Percentiles rank a stretch among this genome's conserved stretches.
phyloP scores from a whole-genome alignment of 768 basidiomycete genomes.

The Tylopilus balloui region DNA sequence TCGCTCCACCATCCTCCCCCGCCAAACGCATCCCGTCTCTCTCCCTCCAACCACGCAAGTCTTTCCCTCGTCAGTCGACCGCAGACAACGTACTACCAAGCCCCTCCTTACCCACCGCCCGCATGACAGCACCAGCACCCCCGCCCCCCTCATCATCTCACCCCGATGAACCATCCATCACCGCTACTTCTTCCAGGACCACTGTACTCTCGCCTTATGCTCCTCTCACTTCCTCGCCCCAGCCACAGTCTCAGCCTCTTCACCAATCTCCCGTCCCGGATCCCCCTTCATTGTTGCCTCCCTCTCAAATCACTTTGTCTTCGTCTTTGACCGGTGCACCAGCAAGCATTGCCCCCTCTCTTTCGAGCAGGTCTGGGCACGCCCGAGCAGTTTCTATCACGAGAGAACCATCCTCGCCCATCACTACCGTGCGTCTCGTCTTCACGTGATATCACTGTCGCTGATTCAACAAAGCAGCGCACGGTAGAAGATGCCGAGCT shows the following conservation, averaged over 20 bases:
- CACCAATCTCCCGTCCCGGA: conserved; percentile 17
- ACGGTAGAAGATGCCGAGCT: conserved; percentile 54
- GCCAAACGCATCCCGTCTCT: conserved; percentile 50
- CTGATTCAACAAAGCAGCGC: conserved; percentile 20
- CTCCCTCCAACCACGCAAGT: conserved; percentile 46
- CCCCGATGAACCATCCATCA: conserved; percentile 16
- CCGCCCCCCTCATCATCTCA: conserved; percentile 13
- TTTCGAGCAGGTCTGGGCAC: conserved; percentile 10
- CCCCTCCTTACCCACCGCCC: conserved; percentile 22
- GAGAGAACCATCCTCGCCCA: conserved; percentile 27
- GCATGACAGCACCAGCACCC: conserved; percentile 25
- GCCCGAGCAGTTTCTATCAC: conserved; percentile 16
- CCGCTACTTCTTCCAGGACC: conserved; percentile 29
- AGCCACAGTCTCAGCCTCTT: conserved; percentile 22
- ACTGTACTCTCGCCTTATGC: conserved; percentile 38
- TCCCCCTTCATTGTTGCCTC: conserved; percentile 5
- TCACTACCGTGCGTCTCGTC: conserved; percentile 16
- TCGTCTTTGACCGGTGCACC: conserved; percentile 14
- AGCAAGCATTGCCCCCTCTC: background rate
- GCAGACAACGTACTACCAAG: conserved; percentile 30
- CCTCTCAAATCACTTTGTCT: conserved; percentile 16
- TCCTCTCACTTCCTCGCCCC: conserved; percentile 30
- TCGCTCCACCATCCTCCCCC: conserved; percentile 46
- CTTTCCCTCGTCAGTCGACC: conserved; percentile 45
- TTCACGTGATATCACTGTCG: background rate